Conservation (phyloP, 2,329 filamentous ascomycete genomes). For the Botrytis fabae region DNA sequence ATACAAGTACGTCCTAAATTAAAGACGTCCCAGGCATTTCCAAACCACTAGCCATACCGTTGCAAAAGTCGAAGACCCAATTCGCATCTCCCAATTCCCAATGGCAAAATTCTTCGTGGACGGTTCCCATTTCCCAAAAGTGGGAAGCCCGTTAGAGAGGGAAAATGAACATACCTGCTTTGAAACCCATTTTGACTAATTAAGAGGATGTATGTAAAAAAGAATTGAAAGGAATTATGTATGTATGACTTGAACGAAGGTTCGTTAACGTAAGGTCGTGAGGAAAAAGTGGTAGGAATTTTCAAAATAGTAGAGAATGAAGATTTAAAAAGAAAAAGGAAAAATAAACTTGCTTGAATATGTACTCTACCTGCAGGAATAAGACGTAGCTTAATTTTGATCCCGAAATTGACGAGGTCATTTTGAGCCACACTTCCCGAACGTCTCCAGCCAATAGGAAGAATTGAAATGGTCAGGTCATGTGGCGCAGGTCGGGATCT, state of each 20-base stretch:
- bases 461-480: conserved; percentile 9
- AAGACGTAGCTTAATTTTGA: neutral
- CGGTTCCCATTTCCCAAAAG: neutral
- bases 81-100: neutral
- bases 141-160: neutral
- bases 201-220: conserved; percentile 26
- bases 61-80: neutral
- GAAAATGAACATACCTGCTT: conserved; percentile 42
- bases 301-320: neutral
- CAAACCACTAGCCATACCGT: too few relatives aligned
- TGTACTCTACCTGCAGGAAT: neutral
- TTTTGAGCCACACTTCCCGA: conserved; percentile 19
- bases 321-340: neutral
- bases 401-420: conserved; percentile 18
- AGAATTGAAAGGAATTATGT: conserved; percentile 10
- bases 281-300: neutral
- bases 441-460: conserved; percentile 13
- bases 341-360: conserved; percentile 17
- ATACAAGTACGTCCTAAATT: neutral
- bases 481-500: conserved; percentile 19
- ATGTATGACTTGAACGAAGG: conserved; percentile 2
- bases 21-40: neutral
- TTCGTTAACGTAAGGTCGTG: conserved; percentile 8
- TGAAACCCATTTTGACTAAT: conserved; percentile 45
- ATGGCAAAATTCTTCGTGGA: conserved; percentile 17